Evolutionary conservation across 73 alveolate genomes (phyloP).

Genomic region (Stentor coeruleus): DNA sequence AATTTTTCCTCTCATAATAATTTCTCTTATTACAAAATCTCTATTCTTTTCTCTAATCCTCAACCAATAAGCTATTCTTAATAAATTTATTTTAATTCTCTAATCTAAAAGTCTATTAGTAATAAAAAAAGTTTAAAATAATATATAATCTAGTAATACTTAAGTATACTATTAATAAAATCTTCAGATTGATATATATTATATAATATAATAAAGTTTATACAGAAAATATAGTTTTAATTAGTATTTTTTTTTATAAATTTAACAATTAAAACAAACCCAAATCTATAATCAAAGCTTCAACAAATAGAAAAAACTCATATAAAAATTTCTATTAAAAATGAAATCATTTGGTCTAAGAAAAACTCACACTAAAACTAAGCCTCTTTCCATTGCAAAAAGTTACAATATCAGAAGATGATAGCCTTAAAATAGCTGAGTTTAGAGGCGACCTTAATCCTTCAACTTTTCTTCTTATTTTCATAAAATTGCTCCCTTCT

Average conservation of each 20-base stretch:
- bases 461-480: too few species aligned
- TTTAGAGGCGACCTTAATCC: too few species aligned
- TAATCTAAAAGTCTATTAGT: constrained; percentile 33
- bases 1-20: background rate
- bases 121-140: constrained; percentile 22
- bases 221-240: constrained; percentile 21
- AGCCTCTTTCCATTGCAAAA: too few species aligned
- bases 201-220: constrained; percentile 20
- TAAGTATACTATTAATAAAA: background rate
- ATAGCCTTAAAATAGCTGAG: too few species aligned
- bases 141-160: constrained; percentile 13
- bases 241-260: constrained; percentile 16
- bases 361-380: too few species aligned
- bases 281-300: too few species aligned
- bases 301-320: too few species aligned
- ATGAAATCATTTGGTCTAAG: too few species aligned
- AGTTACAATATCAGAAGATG: too few species aligned
- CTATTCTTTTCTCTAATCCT: background rate
- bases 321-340: too few species aligned
- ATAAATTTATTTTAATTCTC: constrained; percentile 20
- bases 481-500: too few species aligned
- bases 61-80: background rate
- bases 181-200: constrained; percentile 34
- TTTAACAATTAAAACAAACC: too few species aligned
- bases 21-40: background rate